These are phyloP conservation scores for Chlorella sorokiniana DNA, from an alignment of 139 green algal genomes.

Conservation along the genomic window DNA sequence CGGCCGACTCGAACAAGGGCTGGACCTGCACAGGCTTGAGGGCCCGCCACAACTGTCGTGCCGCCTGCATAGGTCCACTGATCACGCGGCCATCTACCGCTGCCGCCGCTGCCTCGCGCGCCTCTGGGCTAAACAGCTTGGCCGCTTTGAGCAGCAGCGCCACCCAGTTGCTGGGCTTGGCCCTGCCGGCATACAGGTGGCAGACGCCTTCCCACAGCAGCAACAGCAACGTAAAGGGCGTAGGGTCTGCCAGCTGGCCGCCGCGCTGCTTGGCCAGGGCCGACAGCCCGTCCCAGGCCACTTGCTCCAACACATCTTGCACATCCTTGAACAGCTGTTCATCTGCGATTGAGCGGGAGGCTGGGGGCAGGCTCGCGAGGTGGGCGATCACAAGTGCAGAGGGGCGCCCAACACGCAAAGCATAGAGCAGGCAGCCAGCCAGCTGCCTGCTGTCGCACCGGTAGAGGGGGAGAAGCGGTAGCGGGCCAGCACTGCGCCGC, in stretches of 20 bases:
- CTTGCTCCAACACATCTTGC: slow-evolving; percentile 30
- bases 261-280: slow-evolving; percentile 16
- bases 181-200: slow-evolving; percentile 16
- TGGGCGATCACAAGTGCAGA: background rate
- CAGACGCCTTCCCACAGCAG: slow-evolving; percentile 49
- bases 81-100: background rate
- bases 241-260: background rate
- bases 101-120: slow-evolving; percentile 11
- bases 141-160: slow-evolving; percentile 33
- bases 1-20: slow-evolving; percentile 33
- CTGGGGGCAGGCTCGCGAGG: background rate
- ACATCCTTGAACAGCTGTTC: slow-evolving; percentile 51
- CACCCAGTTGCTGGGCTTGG: slow-evolving; percentile 48
- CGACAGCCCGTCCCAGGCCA: slow-evolving; percentile 14
- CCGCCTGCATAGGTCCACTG: slow-evolving; percentile 16
- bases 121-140: slow-evolving; percentile 34
- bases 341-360: slow-evolving; percentile 15
- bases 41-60: slow-evolving; percentile 9
- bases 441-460: background rate
- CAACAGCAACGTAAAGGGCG: slow-evolving; percentile 17
- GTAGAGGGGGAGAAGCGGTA: slow-evolving; percentile 22
- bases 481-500: background rate
- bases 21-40: slow-evolving; percentile 23
- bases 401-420: background rate
- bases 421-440: background rate